These are phyloP conservation scores for Rhodotorula toruloides DNA, from an alignment of 768 basidiomycete genomes.

Conservation along the genomic window DNA sequence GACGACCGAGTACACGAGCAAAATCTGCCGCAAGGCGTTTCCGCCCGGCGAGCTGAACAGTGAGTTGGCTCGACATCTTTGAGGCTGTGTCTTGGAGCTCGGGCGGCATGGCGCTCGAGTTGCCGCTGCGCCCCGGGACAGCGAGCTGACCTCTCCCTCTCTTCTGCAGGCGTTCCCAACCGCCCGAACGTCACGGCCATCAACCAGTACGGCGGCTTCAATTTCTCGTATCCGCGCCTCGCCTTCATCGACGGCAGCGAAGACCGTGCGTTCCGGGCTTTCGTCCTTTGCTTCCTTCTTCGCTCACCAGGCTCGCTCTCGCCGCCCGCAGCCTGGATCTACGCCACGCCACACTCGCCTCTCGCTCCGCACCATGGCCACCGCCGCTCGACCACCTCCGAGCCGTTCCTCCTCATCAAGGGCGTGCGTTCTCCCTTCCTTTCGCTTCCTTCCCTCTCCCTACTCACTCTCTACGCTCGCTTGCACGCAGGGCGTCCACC, in stretches of 20 bases:
- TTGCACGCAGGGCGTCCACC: conserved; percentile 57
- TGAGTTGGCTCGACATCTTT: neutral
- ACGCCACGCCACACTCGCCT: conserved; percentile 40
- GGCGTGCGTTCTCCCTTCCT: conserved; percentile 45
- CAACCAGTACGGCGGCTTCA: conserved; percentile 37
- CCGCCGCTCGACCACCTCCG: conserved; percentile 63
- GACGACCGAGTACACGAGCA: conserved; percentile 64
- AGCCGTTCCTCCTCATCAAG: conserved; percentile 82
- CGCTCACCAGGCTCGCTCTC: neutral
- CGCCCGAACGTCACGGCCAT: conserved; percentile 26
- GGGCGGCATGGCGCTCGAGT: too few relatives aligned
- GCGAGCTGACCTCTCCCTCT: too few relatives aligned
- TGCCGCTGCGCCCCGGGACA: too few relatives aligned
- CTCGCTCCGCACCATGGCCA: conserved; percentile 51
- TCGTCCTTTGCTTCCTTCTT: neutral
- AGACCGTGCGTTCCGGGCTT: conserved; percentile 28
- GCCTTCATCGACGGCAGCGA: conserved; percentile 41
- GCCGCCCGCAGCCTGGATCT: conserved; percentile 33
- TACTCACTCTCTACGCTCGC: conserved; percentile 43
- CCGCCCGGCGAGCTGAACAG: conserved; percentile 36
- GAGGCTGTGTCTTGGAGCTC: too few relatives aligned
- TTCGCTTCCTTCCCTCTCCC: neutral
- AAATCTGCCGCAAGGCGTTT: conserved; percentile 61
- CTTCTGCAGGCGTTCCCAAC: conserved; percentile 27
- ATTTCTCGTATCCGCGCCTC: conserved; percentile 11